Conservation (phyloP, 2,329 filamentous ascomycete species). For the Hypoxylon sp. region DNA sequence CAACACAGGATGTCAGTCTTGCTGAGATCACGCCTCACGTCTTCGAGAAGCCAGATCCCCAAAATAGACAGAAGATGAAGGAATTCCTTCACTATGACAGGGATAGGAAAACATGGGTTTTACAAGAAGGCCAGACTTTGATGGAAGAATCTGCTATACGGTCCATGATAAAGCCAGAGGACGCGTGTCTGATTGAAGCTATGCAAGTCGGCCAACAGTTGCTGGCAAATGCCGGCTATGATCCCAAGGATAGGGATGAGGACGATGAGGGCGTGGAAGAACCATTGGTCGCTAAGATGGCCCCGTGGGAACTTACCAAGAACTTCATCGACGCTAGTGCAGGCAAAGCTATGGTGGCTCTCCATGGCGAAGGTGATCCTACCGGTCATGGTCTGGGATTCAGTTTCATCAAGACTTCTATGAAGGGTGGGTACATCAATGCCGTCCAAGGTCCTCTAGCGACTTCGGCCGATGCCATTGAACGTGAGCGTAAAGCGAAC, state of each 20-base stretch:
- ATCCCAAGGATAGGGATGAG: constrained; percentile 76
- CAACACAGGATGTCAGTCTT: constrained; percentile 77
- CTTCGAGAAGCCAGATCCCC: constrained; percentile 91
- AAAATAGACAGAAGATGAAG: constrained; percentile 96
- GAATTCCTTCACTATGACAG: constrained; percentile 96
- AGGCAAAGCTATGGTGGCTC: constrained; percentile 95
- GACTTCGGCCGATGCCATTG: constrained; percentile 85
- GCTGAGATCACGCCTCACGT: constrained; percentile 93
- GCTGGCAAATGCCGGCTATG: constrained; percentile 91
- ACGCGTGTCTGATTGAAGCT: constrained; percentile 92
- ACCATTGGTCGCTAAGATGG: constrained; percentile 88
- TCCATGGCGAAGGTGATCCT: constrained; percentile 95
- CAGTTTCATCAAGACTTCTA: constrained; percentile 97
- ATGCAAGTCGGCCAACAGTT: constrained; percentile 97
- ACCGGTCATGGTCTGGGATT: constrained; percentile 94
- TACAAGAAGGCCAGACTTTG: constrained; percentile 79
- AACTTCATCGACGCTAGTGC: constrained; percentile 95
- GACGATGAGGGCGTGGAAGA: constrained; percentile 76
- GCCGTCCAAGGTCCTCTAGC: constrained; percentile 78
- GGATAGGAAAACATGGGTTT: constrained; percentile 87
- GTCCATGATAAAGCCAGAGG: constrained; percentile 92
- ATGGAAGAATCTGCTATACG: constrained; percentile 87
- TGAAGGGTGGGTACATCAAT: constrained; percentile 96
- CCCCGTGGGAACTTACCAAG: constrained; percentile 96
- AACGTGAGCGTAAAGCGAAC: constrained; percentile 88